A percentile compares a stretch with the other conserved stretches of the same genome.
Conservation (phyloP, 495 filamentous ascomycete species). For the Penicillium odoratum region DNA sequence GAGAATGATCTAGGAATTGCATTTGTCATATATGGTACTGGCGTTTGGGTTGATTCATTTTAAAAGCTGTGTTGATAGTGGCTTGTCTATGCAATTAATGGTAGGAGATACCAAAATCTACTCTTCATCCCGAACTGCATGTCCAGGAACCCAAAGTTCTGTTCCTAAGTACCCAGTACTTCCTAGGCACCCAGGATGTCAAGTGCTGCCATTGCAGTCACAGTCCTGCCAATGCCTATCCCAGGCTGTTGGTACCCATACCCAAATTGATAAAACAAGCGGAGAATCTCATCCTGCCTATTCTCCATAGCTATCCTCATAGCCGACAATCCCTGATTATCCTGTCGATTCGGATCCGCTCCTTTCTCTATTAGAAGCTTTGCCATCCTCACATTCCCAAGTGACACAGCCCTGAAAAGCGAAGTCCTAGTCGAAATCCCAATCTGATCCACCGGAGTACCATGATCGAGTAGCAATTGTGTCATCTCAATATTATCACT, state of each 20-base stretch:
- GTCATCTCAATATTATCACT: not conserved
- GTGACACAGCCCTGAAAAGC: not conserved
- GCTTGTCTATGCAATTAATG: not conserved
- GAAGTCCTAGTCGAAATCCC: not conserved
- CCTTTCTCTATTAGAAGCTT: not conserved
- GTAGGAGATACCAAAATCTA: not conserved
- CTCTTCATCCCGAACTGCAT: not conserved
- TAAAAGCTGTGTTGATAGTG: conserved; percentile 4
- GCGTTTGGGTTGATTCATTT: conserved; percentile 4
- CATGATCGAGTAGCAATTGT: not conserved
- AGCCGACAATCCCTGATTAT: not conserved
- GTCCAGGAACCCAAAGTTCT: no score
- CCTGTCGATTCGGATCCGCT: not conserved
- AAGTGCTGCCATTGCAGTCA: not conserved
- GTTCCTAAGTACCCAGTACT: no score
- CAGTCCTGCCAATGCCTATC: not conserved
- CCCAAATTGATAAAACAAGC: not conserved
- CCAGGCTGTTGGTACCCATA: not conserved
- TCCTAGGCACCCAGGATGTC: not conserved
- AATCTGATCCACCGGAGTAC: not conserved
- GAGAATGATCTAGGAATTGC: conserved; percentile 15
- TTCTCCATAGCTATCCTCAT: not conserved
- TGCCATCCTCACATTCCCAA: not conserved
- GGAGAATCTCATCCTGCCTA: not conserved
- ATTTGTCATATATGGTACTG: conserved; percentile 14